Evolutionary conservation across 805 yeast genomes (phyloP), one percentile per base, ranked within the genome.

Genomic region (Lipomyces orientalis): DNA sequence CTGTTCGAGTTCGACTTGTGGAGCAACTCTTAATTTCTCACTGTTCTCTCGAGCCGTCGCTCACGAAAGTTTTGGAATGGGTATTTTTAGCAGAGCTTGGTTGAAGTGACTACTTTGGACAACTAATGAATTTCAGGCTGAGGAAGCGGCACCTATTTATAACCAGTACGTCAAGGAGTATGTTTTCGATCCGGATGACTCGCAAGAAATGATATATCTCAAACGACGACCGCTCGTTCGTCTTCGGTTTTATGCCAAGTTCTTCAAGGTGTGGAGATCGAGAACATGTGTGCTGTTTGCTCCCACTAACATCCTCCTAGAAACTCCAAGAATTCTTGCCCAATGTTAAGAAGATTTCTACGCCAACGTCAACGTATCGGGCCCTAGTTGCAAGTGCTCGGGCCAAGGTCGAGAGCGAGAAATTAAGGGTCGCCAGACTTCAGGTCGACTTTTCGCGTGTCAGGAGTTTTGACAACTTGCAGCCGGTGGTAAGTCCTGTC

Each of bases 141-240:
- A 65, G 60, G 65, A 65, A 46, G 73, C 72, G 12, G 71, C 70
- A 2, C 70, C 74, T 2, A 60, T 71, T 22, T 73, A 73, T 34
- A 43, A 61, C 16, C 60, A 54, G 29, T 73, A 73, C 60, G 37
- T 73, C 34, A 63, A 60, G 46, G 60, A 61, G 46, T 73, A 70
- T 46, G 52, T 19, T 10, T 64, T 64, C 49, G 69, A 69, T 33
- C 63, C 72, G 2, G 73, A 72, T 34, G 72, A 67, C 49, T 22
- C 74, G 25, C 65, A 68, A 16, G 71, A 69, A 19, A 54, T 61
- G 33, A 43, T 62, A 6, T 73, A 73, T 58, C 64, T 73, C 37
- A 58, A 63, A 10, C 66, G 74, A 10, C 70, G 75, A 7, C 75
- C 75, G 4, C 59, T 73, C 14, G 76, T 73, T 10, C 71, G 75